A percentile compares a stretch with the other conserved stretches of the same genome.
These are phyloP conservation scores for Moesziomyces sp. DNA, from an alignment of 1,284 basidiomycete genomes.

Conservation along the genomic window DNA sequence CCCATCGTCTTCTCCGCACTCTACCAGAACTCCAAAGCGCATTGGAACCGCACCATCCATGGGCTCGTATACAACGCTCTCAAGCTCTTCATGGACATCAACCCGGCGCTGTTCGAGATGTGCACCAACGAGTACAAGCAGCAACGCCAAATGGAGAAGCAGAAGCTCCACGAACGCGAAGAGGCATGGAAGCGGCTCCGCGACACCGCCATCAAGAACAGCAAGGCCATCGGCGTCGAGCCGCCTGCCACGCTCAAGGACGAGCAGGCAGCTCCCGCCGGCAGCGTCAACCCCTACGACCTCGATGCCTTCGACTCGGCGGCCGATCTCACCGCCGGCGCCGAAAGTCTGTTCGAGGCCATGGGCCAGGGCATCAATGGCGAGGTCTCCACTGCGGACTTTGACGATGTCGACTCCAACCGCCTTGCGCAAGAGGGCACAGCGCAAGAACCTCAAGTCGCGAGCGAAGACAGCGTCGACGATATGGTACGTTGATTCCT, in stretches of 20 bases:
- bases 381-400: conserved; percentile 59
- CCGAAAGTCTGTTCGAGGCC: conserved; percentile 36
- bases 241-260: conserved; percentile 54
- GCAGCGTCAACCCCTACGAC: conserved; percentile 49
- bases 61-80: conserved; percentile 99
- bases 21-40: conserved; percentile 94
- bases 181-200: conserved; percentile 62
- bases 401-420: conserved; percentile 57
- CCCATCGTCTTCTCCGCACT: conserved; percentile 98
- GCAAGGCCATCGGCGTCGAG: conserved; percentile 52
- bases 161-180: conserved; percentile 58
- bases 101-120: conserved; percentile 93
- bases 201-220: conserved; percentile 60
- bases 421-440: conserved; percentile 28
- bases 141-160: conserved; percentile 71
- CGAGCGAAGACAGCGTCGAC: conserved; percentile 46
- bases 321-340: conserved; percentile 43
- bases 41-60: conserved; percentile 99
- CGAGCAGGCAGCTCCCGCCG: conserved; percentile 54
- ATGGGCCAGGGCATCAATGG: conserved; percentile 47
- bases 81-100: conserved; percentile 99
- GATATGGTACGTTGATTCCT: conserved; percentile 48
- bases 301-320: conserved; percentile 49
- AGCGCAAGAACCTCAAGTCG: conserved; percentile 18
- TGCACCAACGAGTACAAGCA: conserved; percentile 94